Evolutionary conservation across 345 rosid genomes (phyloP), one percentile per base, ranked within the genome.

Genomic region (Balakata baccata): DNA sequence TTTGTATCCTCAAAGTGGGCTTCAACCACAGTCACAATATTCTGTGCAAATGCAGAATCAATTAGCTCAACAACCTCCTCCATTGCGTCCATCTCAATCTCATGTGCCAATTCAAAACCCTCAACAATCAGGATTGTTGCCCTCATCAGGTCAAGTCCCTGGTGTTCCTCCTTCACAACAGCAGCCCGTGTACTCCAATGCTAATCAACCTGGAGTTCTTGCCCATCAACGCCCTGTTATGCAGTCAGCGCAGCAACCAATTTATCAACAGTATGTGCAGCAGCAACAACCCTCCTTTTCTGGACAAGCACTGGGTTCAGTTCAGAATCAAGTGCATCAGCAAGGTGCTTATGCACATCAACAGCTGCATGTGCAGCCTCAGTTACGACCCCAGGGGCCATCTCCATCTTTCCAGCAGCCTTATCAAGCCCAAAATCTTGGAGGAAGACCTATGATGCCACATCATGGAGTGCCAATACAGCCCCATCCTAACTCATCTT

Each of bases 241-340:
- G 77, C 91, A 75, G 59, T 81, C 85, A 59, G 79, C 77, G 43
- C 88, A 79, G 60, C 89, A 73, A 66, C 72, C 84, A 16, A 54
- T 79, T 78, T 69, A 84, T 74, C 88, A 81, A 56, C 93, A 81
- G 59, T 77, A 82, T 82, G 71, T 59, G 41, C 82, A 78, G 75
- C 88, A 79, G 54, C 64, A 59, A 29, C 87, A 82, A 68, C 88
- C 77, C 75, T 85, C 86, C 53, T 83, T 80, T 62, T 70, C 84
- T 51, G 87, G 85, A 47, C 94, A 85, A 51, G 81, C 72, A 3
- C 39, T 50, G 62, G 85, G 80, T 29, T 63, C 76, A 59, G 68
- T 58, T 76, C 89, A 84, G 77, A 79, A 76, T 77, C 87, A 77
- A 53, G 61, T 74, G 17, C 59, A 76, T 63, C 87, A 80, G 76